Evolutionary conservation across 306 rosid genomes (phyloP).

Genomic region (Sophora flavescens): DNA sequence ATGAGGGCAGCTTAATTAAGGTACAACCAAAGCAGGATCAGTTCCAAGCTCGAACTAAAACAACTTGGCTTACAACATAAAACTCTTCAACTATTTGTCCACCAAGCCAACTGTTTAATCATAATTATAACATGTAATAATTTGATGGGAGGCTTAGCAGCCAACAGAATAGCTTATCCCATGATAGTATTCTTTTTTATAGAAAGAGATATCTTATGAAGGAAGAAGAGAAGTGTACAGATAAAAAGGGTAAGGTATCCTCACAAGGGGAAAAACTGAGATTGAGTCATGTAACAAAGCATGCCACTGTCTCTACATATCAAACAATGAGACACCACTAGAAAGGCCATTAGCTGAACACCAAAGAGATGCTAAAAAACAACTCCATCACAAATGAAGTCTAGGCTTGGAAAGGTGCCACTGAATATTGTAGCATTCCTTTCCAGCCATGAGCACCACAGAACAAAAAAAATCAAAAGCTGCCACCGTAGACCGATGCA

Average conservation of each 20-base stretch:
- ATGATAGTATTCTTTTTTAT: too few species aligned
- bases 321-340: not conserved
- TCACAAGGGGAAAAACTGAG: not conserved
- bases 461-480: not conserved
- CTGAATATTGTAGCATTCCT: not conserved
- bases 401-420: not conserved
- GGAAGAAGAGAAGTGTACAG: too few species aligned
- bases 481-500: not conserved
- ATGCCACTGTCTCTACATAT: not conserved
- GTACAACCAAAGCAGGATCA: conserved; percentile 5
- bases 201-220: too few species aligned
- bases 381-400: not conserved
- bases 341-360: not conserved
- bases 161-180: not conserved
- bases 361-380: not conserved
- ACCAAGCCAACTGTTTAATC: not conserved
- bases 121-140: not conserved
- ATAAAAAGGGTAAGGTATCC: not conserved
- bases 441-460: not conserved
- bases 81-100: not conserved
- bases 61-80: not conserved
- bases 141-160: not conserved
- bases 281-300: not conserved
- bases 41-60: not conserved
- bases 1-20: not conserved